Conservation (phyloP, 163 green algal species). For the Chloromonas sp. region DNA sequence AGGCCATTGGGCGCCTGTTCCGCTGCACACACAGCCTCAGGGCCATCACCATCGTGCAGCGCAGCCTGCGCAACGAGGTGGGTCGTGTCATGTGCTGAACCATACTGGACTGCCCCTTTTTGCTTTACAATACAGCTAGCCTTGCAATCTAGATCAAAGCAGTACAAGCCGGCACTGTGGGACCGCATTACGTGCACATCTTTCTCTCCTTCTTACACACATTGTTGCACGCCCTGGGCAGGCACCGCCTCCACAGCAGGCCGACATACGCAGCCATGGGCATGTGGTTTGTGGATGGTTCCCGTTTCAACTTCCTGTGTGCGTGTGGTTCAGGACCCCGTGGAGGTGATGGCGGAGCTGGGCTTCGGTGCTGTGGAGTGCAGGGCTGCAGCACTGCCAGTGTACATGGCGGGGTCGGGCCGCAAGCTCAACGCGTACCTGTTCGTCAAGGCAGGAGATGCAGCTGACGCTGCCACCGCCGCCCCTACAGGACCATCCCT, state of each 20-base stretch:
- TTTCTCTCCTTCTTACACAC: too few relatives aligned
- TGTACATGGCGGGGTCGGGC: conserved; percentile 7
- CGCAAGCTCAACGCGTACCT: conserved; percentile 11
- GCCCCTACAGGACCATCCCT: neutral
- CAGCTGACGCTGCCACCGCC: too few relatives aligned
- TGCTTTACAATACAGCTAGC: neutral
- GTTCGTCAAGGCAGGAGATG: neutral
- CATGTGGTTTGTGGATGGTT: neutral
- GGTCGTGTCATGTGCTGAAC: neutral
- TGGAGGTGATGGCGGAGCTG: conserved; percentile 56
- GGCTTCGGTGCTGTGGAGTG: conserved; percentile 62
- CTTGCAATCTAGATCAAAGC: neutral
- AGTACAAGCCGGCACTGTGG: too few relatives aligned
- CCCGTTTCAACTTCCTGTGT: neutral
- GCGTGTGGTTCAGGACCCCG: conserved; percentile 22
- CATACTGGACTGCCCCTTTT: too few relatives aligned
- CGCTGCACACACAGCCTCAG: conserved; percentile 35
- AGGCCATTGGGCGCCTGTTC: conserved; percentile 75
- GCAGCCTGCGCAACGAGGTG: conserved; percentile 44
- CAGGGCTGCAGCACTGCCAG: neutral
- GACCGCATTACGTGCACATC: too few relatives aligned
- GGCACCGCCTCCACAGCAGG: neutral
- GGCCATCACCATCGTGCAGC: conserved; percentile 79
- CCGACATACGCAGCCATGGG: neutral
- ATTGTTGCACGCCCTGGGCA: neutral